These are phyloP conservation scores for Tulasnella sp. DNA, from an alignment of 768 basidiomycete genomes.

Conservation along the genomic window DNA sequence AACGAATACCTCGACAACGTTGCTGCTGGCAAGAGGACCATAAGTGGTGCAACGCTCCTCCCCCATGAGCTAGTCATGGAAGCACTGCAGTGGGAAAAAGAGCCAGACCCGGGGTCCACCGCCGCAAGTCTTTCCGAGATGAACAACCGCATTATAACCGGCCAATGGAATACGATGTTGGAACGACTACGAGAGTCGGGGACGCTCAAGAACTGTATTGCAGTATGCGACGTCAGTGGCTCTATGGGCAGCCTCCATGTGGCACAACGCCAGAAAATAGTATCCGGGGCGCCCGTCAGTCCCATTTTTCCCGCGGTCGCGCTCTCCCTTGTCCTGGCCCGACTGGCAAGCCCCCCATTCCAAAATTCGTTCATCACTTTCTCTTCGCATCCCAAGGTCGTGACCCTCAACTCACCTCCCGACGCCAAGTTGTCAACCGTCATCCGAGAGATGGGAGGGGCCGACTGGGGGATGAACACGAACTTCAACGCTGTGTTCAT, in stretches of 20 bases:
- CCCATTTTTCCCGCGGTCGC: slow-evolving; percentile 54
- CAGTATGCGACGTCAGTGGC: slow-evolving; percentile 62
- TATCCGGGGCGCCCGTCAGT: neutral
- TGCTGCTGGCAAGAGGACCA: slow-evolving; percentile 39
- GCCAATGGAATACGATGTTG: slow-evolving; percentile 55
- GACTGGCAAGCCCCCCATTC: slow-evolving; percentile 53
- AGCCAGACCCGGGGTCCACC: slow-evolving; percentile 22
- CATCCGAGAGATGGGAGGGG: slow-evolving; percentile 28
- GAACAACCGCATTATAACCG: slow-evolving; percentile 37
- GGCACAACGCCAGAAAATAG: neutral
- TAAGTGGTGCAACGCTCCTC: slow-evolving; percentile 55
- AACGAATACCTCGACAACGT: slow-evolving; percentile 41
- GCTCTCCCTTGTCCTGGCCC: slow-evolving; percentile 52
- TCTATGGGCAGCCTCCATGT: slow-evolving; percentile 43
- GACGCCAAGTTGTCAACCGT: slow-evolving; percentile 29
- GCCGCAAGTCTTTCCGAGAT: slow-evolving; percentile 19
- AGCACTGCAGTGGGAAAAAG: slow-evolving; percentile 21
- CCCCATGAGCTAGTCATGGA: slow-evolving; percentile 48
- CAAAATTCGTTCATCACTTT: slow-evolving; percentile 58
- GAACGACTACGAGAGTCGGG: slow-evolving; percentile 41
- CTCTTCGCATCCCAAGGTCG: slow-evolving; percentile 38
- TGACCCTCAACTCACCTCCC: slow-evolving; percentile 33
- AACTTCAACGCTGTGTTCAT: slow-evolving; percentile 50
- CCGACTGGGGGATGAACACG: slow-evolving; percentile 47
- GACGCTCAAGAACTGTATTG: slow-evolving; percentile 47